Evolutionary conservation across 2,329 filamentous ascomycete genomes (phyloP).

Genomic region (Apiospora malaysiana): DNA sequence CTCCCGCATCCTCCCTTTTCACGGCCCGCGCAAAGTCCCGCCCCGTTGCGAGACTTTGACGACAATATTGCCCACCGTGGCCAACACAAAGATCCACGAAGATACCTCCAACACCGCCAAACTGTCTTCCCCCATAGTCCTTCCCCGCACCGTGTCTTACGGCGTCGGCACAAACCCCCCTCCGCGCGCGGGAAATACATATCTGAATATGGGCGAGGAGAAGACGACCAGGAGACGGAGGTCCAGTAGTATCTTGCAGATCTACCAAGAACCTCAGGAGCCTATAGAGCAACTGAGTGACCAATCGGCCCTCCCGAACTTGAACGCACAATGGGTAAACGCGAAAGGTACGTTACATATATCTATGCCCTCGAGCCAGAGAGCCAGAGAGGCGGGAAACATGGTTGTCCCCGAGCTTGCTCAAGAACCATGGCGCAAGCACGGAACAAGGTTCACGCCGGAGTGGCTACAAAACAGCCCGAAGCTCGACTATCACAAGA

Average conservation of each 20-base stretch:
- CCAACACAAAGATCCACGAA: conserved; percentile 30
- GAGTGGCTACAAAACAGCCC: background rate
- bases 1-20: background rate
- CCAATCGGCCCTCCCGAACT: conserved; percentile 90
- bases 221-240: conserved; percentile 82
- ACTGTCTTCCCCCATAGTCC: conserved; percentile 88
- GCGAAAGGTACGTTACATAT: conserved; percentile 80
- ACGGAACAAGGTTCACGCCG: conserved; percentile 3
- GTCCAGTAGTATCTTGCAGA: conserved; percentile 89
- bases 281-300: conserved; percentile 98
- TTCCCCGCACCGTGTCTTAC: conserved; percentile 90
- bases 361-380: conserved; percentile 1
- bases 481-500: background rate
- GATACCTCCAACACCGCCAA: conserved; percentile 78
- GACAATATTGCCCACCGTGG: conserved; percentile 21
- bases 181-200: conserved; percentile 57
- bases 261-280: conserved; percentile 96
- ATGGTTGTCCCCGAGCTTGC: background rate
- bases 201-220: conserved; percentile 64
- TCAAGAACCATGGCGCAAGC: background rate
- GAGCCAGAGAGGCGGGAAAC: background rate
- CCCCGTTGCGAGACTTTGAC: conserved; percentile 22
- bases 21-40: conserved; percentile 15
- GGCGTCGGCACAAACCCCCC: conserved; percentile 78
- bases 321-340: conserved; percentile 99